These are phyloP conservation scores for Backusella psychrophila DNA, from an alignment of 192 early-diverging fungal species.

Conservation along the genomic window DNA sequence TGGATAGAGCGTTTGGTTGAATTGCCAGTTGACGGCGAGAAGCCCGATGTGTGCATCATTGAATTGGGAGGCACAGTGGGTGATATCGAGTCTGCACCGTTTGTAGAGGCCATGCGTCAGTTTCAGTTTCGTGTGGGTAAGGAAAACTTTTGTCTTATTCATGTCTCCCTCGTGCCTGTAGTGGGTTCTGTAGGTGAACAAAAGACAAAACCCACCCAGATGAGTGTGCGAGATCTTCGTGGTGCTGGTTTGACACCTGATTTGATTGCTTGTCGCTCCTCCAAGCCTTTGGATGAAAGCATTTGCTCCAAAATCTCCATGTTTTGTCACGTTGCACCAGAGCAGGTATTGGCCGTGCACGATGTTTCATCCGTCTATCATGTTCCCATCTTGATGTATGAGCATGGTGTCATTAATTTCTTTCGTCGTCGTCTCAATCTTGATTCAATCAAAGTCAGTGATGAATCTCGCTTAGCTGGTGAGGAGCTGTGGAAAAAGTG, in stretches of 20 bases:
- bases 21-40: slow-evolving; percentile 80
- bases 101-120: slow-evolving; percentile 99
- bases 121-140: slow-evolving; percentile 99
- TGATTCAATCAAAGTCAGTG: slow-evolving; percentile 47
- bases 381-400: slow-evolving; percentile 88
- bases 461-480: slow-evolving; percentile 54
- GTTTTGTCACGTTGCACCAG: slow-evolving; percentile 96
- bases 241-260: slow-evolving; percentile 95
- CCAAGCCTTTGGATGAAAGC: slow-evolving; percentile 76
- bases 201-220: slow-evolving; percentile 99
- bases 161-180: slow-evolving; percentile 96
- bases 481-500: slow-evolving; percentile 78
- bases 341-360: slow-evolving; percentile 92
- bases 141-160: slow-evolving; percentile 97
- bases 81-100: slow-evolving; percentile 98
- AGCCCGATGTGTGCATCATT: slow-evolving; percentile 96
- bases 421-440: slow-evolving; percentile 80
- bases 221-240: slow-evolving; percentile 91
- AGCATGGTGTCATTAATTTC: slow-evolving; percentile 84
- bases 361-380: slow-evolving; percentile 98
- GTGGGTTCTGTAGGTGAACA: slow-evolving; percentile 98
- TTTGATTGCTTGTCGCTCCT: slow-evolving; percentile 93
- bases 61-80: slow-evolving; percentile 98
- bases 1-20: slow-evolving; percentile 95
- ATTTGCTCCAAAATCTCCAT: slow-evolving; percentile 93